Conservation (phyloP, 2,329 filamentous ascomycete species). For the Amesomyces nigricolor region DNA sequence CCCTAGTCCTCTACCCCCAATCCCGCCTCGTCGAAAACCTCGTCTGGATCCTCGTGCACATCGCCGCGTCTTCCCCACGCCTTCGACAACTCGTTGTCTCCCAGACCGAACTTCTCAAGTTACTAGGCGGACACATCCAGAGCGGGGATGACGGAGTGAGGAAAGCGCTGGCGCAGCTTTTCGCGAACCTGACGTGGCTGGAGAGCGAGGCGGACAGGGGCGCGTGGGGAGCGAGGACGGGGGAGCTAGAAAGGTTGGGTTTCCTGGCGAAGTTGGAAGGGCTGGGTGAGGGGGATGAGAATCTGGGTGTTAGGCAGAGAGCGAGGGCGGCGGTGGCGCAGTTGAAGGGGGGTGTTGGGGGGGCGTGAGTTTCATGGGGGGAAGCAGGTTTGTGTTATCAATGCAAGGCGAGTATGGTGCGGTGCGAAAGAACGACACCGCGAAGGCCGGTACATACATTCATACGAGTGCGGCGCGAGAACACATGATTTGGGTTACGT, state of each 20-base stretch:
- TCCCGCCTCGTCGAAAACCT: conserved; percentile 71
- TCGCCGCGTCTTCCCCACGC: conserved; percentile 72
- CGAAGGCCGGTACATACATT: too few relatives aligned
- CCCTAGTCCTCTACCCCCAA: conserved; percentile 51
- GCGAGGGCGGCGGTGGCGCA: conserved; percentile 75
- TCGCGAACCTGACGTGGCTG: conserved; percentile 79
- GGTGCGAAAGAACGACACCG: too few relatives aligned
- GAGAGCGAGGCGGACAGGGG: conserved; percentile 66
- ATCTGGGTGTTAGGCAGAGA: conserved; percentile 77
- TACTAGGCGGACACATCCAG: conserved; percentile 66
- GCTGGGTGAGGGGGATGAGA: conserved; percentile 59
- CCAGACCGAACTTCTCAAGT: conserved; percentile 69
- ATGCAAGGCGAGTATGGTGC: too few relatives aligned
- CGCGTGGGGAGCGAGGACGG: conserved; percentile 60
- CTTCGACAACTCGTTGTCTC: conserved; percentile 73
- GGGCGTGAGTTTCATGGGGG: neutral
- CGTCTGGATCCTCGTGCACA: conserved; percentile 78
- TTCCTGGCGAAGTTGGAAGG: conserved; percentile 61
- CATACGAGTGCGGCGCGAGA: too few relatives aligned
- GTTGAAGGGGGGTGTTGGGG: conserved; percentile 42
- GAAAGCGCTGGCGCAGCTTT: conserved; percentile 71
- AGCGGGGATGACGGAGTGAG: conserved; percentile 71
- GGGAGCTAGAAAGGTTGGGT: conserved; percentile 65
- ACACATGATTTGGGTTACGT: too few relatives aligned
- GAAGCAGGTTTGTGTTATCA: neutral